Conservation (phyloP, 768 basidiomycete species). For the Megacollybia marginata region DNA sequence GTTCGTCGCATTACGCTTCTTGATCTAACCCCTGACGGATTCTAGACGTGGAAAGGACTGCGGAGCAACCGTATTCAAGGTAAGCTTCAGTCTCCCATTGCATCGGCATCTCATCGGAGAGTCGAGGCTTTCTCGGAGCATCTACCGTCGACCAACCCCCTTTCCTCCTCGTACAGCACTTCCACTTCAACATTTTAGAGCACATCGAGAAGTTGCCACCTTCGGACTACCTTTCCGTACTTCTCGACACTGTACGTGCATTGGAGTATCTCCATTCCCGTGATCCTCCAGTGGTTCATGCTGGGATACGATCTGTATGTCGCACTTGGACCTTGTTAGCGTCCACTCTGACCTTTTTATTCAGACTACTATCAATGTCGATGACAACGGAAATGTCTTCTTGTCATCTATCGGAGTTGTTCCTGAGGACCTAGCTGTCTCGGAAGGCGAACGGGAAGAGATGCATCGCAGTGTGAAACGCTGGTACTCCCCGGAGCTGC, state of each 20-base stretch:
- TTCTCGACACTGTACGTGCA: neutral
- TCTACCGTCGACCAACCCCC: constrained; percentile 3
- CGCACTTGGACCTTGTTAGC: neutral
- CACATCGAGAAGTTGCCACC: neutral
- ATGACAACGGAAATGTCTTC: neutral
- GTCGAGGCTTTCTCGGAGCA: constrained; percentile 4
- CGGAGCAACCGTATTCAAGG: constrained; percentile 4
- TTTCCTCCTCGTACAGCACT: constrained; percentile 2
- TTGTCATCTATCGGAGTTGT: neutral
- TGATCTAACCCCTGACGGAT: neutral
- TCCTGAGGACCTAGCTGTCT: neutral
- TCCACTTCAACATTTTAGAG: neutral
- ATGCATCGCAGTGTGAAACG: neutral
- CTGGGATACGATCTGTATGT: constrained; percentile 1
- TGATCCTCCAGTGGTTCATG: constrained; percentile 2
- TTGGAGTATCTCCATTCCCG: constrained; percentile 3
- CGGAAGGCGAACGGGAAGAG: neutral
- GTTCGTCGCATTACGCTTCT: neutral
- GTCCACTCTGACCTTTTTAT: neutral
- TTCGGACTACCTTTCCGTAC: neutral
- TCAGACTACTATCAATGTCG: neutral
- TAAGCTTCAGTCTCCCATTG: neutral
- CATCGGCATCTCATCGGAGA: neutral
- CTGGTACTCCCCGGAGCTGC: no score
- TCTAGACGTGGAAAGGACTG: constrained; percentile 1